These are phyloP conservation scores for Phytophthora podocarpi DNA, from an alignment of 352 stramenopile genomes.

Conservation along the genomic window DNA sequence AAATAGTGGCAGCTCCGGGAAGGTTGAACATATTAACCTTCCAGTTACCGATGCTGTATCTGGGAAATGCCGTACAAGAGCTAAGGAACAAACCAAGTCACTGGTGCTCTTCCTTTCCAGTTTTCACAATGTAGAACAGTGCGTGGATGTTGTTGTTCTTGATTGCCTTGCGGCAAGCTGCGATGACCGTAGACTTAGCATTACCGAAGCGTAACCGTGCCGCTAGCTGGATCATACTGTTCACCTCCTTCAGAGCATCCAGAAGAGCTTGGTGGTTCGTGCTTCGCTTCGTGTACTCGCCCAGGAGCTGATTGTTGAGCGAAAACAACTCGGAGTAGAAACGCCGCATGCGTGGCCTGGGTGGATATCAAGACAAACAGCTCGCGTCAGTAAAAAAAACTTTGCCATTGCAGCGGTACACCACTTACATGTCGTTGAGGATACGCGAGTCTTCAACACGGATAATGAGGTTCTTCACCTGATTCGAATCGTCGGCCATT, in stretches of 20 bases:
- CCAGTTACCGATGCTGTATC: conserved; percentile 4
- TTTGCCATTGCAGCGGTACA: not conserved
- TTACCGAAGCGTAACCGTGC: conserved; percentile 86
- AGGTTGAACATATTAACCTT: conserved; percentile 11
- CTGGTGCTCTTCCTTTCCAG: conserved; percentile 80
- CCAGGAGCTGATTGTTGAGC: conserved; percentile 91
- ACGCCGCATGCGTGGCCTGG: conserved; percentile 73
- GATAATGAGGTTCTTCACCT: conserved; percentile 92
- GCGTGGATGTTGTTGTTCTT: conserved; percentile 91
- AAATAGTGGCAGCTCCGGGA: not conserved
- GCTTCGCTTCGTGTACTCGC: conserved; percentile 92
- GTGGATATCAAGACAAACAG: not conserved
- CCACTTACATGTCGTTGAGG: conserved; percentile 90
- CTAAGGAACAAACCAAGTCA: conserved; percentile 21
- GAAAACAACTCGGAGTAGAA: conserved; percentile 92
- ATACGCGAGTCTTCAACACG: conserved; percentile 92
- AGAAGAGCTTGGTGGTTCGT: conserved; percentile 92
- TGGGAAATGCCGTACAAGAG: not conserved
- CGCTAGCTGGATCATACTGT: conserved; percentile 92
- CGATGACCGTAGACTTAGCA: conserved; percentile 83
- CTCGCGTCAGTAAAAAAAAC: not conserved
- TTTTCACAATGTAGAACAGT: conserved; percentile 89
- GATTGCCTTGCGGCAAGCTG: conserved; percentile 87
- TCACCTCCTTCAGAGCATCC: conserved; percentile 92
- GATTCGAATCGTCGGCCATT: conserved; percentile 93